phyloP scores from a whole-genome alignment of 164 flowering plant genomes.

The Tinospora cordifolia region DNA sequence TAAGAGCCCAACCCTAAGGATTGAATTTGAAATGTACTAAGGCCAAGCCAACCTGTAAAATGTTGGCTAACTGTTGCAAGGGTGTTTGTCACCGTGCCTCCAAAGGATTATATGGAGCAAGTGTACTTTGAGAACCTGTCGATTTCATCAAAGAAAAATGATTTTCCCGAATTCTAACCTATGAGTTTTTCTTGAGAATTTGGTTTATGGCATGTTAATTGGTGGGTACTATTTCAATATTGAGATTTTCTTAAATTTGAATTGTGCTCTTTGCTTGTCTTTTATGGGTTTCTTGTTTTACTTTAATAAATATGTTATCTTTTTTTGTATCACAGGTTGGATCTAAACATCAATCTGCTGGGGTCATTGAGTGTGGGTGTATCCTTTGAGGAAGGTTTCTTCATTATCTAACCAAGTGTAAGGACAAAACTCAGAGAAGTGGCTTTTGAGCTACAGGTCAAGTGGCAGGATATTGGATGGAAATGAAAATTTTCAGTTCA shows the following conservation, averaged over 20 bases:
- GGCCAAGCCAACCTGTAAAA: no score
- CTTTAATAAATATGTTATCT: neutral
- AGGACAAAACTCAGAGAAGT: constrained; percentile 23
- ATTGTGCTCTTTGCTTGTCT: neutral
- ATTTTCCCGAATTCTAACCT: no score
- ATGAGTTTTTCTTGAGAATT: no score
- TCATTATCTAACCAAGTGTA: constrained; percentile 27
- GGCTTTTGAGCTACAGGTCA: constrained; percentile 21
- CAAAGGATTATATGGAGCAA: no score
- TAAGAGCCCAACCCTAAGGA: no score
- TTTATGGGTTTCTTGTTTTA: neutral
- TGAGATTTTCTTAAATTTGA: neutral
- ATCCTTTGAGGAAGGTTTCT: constrained; percentile 24
- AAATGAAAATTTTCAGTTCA: constrained; percentile 15
- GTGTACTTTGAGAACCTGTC: no score
- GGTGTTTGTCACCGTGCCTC: no score
- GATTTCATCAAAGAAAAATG: no score
- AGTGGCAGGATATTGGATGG: constrained; percentile 28
- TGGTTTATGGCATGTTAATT: no score
- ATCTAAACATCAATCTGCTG: constrained; percentile 22
- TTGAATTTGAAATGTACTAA: no score
- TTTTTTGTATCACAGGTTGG: constrained; percentile 26
- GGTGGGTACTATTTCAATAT: no score
- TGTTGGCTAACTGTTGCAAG: no score
- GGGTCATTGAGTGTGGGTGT: constrained; percentile 19